Conservation (phyloP, 2,329 filamentous ascomycete genomes). For the Botrytis squamosa region DNA sequence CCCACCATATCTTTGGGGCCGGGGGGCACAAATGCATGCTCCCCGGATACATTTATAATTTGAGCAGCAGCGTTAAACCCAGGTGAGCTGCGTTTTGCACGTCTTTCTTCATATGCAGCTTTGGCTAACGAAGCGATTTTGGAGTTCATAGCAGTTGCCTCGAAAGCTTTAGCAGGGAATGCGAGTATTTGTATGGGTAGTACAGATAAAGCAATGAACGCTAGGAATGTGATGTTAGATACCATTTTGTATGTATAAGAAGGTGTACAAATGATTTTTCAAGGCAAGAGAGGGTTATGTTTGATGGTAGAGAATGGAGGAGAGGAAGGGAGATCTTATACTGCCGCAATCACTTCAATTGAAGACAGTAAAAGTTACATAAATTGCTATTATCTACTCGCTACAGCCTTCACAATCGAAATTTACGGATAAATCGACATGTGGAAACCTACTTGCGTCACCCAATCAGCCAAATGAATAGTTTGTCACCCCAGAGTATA, state of each 20-base stretch:
- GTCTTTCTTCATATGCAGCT: constrained; percentile 15
- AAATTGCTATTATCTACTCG: background rate
- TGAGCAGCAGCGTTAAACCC: constrained; percentile 24
- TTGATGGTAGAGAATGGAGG: background rate
- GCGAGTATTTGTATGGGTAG: background rate
- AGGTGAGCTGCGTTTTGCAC: constrained; percentile 17
- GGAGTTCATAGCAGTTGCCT: constrained; percentile 19
- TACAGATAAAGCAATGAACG: background rate
- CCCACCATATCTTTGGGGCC: constrained; percentile 1
- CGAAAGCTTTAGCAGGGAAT: constrained; percentile 20
- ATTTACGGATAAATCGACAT: background rate
- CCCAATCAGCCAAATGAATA: background rate
- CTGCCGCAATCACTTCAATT: background rate
- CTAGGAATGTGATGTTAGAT: background rate
- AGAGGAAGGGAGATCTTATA: background rate
- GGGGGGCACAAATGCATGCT: constrained; percentile 15
- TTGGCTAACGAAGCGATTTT: constrained; percentile 12
- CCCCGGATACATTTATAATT: constrained; percentile 18
- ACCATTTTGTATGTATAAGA: background rate
- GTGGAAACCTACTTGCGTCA: background rate
- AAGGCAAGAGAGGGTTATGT: background rate
- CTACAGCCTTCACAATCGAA: background rate
- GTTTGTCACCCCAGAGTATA: background rate
- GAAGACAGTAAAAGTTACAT: background rate
- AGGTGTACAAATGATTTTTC: background rate